Base-by-base conservation (phyloP, 495 filamentous ascomycete genomes). In the Evernia prunastri region DNA sequence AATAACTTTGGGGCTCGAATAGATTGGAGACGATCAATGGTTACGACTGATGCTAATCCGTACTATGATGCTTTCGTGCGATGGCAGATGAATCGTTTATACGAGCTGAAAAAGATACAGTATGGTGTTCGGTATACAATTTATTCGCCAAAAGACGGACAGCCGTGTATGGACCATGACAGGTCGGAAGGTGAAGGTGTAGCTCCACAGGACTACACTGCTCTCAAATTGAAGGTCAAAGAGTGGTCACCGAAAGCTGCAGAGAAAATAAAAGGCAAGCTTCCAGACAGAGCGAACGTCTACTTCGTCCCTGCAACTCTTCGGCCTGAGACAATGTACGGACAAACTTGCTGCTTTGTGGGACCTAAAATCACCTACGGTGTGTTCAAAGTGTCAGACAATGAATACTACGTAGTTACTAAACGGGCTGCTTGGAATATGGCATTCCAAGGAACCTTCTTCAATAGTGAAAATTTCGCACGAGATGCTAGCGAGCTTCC, bases 161-260 rank as follows among this genome's bases (percentile, higher is more conserved):
- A 97, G 72, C 90, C 94, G 18, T 98, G 94, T 78, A 90, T 97
- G 87, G 94, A 97, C 75, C 94, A 98, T 76, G 94, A 98, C 75
- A 82, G 94, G 66, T 89, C 87, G 60, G 86, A 91, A 64, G 94
- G 94, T 65, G 94, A 98, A 78, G 94, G 90, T 59, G 84, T 97
- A 58, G 86, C 84, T 42, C 89, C 89, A 20, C 93, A 97, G 72
- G 89, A 97, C 71, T 98, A 98, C 75, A 91, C 90, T 17, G 91
- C 88, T 27, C 76, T 98, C 72, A 97, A 96, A 77, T 80, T 96
- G 54, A 88, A 87, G 75, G 89, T 96, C 4, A 84, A 90, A 70
- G 89, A 97, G 74, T 97, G 91, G 91, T 79, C 88, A 3, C 82
- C 89, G 13, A 80, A 86, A 65, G 80, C 87, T 10, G 84, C 82